Evolutionary conservation across 106 monocot species (phyloP).

Genomic region (Apostasia ramifera): DNA sequence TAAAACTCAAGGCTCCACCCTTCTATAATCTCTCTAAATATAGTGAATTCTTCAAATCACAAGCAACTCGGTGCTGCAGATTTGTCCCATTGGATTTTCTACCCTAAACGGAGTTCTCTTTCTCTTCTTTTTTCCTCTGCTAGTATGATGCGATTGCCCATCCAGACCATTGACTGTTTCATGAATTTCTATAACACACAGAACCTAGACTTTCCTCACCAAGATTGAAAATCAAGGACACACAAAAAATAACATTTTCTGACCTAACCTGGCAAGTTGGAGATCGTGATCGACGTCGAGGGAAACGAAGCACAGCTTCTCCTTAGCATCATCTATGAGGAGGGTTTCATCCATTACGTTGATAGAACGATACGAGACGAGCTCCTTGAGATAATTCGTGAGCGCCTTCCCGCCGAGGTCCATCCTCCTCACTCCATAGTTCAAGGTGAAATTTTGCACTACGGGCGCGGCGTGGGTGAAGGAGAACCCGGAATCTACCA

Average conservation of each 20-base stretch:
- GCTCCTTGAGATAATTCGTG: slow-evolving; percentile 94
- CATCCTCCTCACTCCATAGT: slow-evolving; percentile 70
- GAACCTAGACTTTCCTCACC: too few relatives aligned
- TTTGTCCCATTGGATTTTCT: too few relatives aligned
- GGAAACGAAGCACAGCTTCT: slow-evolving; percentile 92
- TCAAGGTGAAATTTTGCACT: slow-evolving; percentile 76
- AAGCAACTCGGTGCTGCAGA: too few relatives aligned
- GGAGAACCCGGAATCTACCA: slow-evolving; percentile 93
- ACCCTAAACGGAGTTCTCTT: too few relatives aligned
- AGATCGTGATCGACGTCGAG: slow-evolving; percentile 74
- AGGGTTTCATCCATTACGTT: slow-evolving; percentile 97
- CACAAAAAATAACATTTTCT: not conserved
- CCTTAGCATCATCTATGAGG: slow-evolving; percentile 87
- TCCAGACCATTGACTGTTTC: too few relatives aligned
- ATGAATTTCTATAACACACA: too few relatives aligned
- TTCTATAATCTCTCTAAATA: too few relatives aligned
- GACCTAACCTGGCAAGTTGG: slow-evolving; percentile 53
- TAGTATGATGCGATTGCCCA: too few relatives aligned
- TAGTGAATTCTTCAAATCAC: too few relatives aligned
- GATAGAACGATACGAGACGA: slow-evolving; percentile 75
- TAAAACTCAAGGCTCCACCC: too few relatives aligned
- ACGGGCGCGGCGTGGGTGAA: slow-evolving; percentile 90
- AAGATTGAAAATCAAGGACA: too few relatives aligned
- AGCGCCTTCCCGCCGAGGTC: slow-evolving; percentile 92
- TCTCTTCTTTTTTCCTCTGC: too few relatives aligned